phyloP scores from a whole-genome alignment of 1,139 yeast species.

The Suhomyces atakaporum region DNA sequence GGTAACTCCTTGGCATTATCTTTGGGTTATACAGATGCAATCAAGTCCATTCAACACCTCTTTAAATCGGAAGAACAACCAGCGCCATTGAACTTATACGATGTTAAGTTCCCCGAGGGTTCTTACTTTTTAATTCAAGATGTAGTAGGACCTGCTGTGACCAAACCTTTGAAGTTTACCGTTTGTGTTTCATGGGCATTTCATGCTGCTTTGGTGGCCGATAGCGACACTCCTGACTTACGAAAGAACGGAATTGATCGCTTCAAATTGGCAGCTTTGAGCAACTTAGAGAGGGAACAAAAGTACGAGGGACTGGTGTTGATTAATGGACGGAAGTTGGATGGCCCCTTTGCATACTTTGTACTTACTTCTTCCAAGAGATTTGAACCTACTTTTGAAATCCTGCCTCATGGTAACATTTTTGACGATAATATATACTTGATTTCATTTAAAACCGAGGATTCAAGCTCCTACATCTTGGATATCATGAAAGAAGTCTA shows the following conservation, averaged over 20 bases:
- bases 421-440: constrained; percentile 53
- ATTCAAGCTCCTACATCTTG: constrained; percentile 41
- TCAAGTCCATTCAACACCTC: constrained; percentile 44
- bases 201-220: constrained; percentile 84
- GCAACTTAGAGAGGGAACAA: constrained; percentile 52
- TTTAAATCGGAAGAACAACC: constrained; percentile 28
- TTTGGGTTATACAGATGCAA: constrained; percentile 42
- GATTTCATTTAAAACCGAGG: constrained; percentile 52
- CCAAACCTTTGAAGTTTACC: constrained; percentile 44
- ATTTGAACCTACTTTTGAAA: constrained; percentile 68
- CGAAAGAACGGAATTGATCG: constrained; percentile 64
- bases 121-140: constrained; percentile 32
- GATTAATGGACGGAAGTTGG: constrained; percentile 16
- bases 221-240: constrained; percentile 69
- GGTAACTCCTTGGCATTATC: constrained; percentile 82
- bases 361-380: constrained; percentile 60
- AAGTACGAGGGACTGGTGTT: constrained; percentile 47
- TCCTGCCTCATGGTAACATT: constrained; percentile 70
- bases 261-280: constrained; percentile 67
- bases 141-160: constrained; percentile 17
- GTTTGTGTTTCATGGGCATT: constrained; percentile 85
- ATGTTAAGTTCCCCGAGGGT: constrained; percentile 54
- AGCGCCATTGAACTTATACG: constrained; percentile 54
- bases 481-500: constrained; percentile 63
- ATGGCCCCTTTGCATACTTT: constrained; percentile 65